Conservation (phyloP, 1,139 yeast genomes). For the Tardiomyces digboiensis region DNA sequence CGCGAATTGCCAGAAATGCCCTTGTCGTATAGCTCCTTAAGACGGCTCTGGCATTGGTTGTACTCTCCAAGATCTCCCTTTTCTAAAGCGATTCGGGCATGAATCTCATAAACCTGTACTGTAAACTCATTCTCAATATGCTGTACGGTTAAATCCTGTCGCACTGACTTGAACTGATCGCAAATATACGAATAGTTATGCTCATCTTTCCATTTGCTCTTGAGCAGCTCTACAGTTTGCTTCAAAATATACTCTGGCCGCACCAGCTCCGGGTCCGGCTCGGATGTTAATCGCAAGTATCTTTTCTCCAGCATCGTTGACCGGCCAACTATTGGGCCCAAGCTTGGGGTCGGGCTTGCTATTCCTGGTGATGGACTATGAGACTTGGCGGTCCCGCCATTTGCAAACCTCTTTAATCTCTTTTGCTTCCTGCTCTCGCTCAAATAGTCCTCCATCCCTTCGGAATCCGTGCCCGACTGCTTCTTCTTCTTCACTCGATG, state of each 20-base stretch:
- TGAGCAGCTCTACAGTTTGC: slow-evolving; percentile 46
- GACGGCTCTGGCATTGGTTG: slow-evolving; percentile 87
- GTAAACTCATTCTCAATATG: slow-evolving; percentile 75
- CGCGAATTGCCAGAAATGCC: slow-evolving; percentile 29
- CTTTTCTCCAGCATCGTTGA: slow-evolving; percentile 61
- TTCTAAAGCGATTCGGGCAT: slow-evolving; percentile 79
- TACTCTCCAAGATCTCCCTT: slow-evolving; percentile 86
- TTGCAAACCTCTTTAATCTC: slow-evolving; percentile 30
- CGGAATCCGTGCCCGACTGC: slow-evolving; percentile 1
- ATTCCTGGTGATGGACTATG: not conserved
- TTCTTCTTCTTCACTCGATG: too few relatives aligned
- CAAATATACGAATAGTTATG: slow-evolving; percentile 66
- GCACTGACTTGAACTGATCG: slow-evolving; percentile 81
- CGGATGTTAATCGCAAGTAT: slow-evolving; percentile 80
- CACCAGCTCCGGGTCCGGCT: slow-evolving; percentile 77
- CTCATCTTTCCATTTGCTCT: slow-evolving; percentile 44
- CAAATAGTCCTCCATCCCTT: slow-evolving; percentile 3
- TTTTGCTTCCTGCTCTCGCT: slow-evolving; percentile 33
- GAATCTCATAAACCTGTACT: slow-evolving; percentile 70
- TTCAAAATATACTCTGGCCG: slow-evolving; percentile 60
- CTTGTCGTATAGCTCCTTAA: slow-evolving; percentile 45
- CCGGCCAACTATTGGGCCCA: slow-evolving; percentile 48
- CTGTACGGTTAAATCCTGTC: slow-evolving; percentile 94
- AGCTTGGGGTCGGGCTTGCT: slow-evolving; percentile 1
- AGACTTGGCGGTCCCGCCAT: not conserved